phyloP scores from a whole-genome alignment of 768 basidiomycete genomes.

The Panellus pusillus region DNA sequence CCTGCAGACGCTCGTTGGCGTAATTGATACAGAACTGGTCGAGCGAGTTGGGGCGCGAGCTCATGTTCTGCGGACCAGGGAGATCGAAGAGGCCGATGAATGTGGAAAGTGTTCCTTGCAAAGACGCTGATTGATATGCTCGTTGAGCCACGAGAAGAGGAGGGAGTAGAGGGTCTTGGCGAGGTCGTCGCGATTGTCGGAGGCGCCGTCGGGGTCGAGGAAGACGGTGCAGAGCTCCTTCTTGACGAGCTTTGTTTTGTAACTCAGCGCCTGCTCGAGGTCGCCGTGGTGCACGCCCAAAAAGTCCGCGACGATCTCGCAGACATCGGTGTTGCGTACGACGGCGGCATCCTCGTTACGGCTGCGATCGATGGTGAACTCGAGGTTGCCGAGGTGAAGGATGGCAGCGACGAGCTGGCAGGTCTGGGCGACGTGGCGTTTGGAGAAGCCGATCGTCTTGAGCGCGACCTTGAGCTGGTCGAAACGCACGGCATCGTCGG shows the following conservation, averaged over 20 bases:
- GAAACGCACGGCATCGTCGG: constrained; percentile 86
- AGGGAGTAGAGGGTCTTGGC: constrained; percentile 92
- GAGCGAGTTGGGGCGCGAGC: constrained; percentile 84
- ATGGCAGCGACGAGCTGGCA: constrained; percentile 96
- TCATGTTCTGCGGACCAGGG: constrained; percentile 90
- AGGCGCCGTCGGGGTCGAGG: constrained; percentile 90
- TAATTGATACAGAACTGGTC: constrained; percentile 98
- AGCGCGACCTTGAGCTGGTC: constrained; percentile 94
- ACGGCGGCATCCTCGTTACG: constrained; percentile 92
- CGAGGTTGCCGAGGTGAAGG: constrained; percentile 93
- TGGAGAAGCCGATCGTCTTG: constrained; percentile 91
- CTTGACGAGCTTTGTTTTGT: constrained; percentile 89
- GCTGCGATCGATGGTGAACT: constrained; percentile 81
- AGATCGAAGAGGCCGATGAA: constrained; percentile 95
- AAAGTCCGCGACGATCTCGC: constrained; percentile 88
- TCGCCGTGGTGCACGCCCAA: constrained; percentile 74
- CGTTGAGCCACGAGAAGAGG: constrained; percentile 94
- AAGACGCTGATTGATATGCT: constrained; percentile 92
- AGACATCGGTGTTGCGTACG: constrained; percentile 79
- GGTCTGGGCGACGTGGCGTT: constrained; percentile 91
- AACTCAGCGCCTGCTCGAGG: constrained; percentile 80
- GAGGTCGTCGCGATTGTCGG: constrained; percentile 91
- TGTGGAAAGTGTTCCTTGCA: constrained; percentile 91
- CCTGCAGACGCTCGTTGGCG: constrained; percentile 88
- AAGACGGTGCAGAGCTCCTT: constrained; percentile 98